phyloP scores from a whole-genome alignment of 176 grass and related monocot species.

The Calamus simplicifolius region DNA sequence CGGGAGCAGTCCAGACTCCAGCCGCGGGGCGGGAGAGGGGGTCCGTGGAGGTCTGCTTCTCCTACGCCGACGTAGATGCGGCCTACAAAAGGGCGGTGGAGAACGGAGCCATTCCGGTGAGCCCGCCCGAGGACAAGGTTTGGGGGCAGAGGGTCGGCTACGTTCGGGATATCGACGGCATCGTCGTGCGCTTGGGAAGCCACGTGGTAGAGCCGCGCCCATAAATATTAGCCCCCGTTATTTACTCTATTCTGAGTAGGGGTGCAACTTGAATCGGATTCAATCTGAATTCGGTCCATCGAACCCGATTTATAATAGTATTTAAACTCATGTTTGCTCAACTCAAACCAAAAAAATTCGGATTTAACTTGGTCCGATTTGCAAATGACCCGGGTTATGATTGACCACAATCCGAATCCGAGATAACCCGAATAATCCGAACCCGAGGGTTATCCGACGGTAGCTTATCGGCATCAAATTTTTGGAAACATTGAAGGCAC shows the following conservation, averaged over 20 bases:
- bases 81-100: conserved; percentile 53
- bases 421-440: no score
- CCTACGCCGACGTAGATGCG: conserved; percentile 65
- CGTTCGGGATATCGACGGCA: conserved; percentile 73
- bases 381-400: no score
- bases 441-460: no score
- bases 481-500: no score
- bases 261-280: no score
- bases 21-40: conserved; percentile 23
- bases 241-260: not conserved
- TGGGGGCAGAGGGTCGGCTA: conserved; percentile 90
- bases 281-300: no score
- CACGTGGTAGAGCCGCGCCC: conserved; percentile 11
- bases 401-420: no score
- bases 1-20: conserved; percentile 44
- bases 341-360: no score
- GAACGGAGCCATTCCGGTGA: conserved; percentile 45
- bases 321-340: no score
- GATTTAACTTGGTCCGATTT: no score
- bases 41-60: conserved; percentile 80
- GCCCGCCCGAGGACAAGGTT: conserved; percentile 50
- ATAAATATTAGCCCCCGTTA: not conserved
- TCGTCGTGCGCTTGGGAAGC: conserved; percentile 50
- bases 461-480: no score
- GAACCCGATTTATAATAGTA: no score